Base-by-base conservation (phyloP, 306 rosid species). In the Pterocarpus santalinus region DNA sequence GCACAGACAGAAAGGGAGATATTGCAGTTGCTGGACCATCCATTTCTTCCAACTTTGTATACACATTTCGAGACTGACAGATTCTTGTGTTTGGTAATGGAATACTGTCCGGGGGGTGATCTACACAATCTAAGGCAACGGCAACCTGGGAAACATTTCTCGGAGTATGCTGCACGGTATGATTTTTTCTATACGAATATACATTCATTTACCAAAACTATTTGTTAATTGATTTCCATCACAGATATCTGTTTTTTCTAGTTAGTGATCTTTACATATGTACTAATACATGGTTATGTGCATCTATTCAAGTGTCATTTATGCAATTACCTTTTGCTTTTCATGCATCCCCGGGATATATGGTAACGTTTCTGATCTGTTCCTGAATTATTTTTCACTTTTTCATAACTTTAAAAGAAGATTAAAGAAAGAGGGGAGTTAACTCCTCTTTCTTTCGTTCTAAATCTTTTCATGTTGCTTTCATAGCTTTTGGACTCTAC, bases 1-100 rank as follows among this genome's bases (percentile, higher is more conserved):
- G 94, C 98, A 72, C 98, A 94, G 88, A 94, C 98, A 38, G 98
- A 94, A 80, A 86, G 98, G 82, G 98, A 94, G 88, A 94, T 94
- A 80, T 72, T 94, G 83, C 98, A 94, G 89, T 85, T 90, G 84
- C 93, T 94, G 81, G 98, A 94, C 75, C 97, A 94, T 85, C 98
- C 98, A 51, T 94, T 94, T 85, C 90, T 94, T 47, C 98, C 98
- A 47, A 94, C 97, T 9, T 78, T 94, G 75, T 92, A 94, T 78
- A 91, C 98, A 7, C 97, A 94, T 88, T 94, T 94, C 35, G 98
- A 94, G 91, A 94, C 98, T 0, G 97, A 94, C 55, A 88, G 97
- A 66, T 94, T 94, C 85, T 94, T 90, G 52, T 92, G 98, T 85
- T 86, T 94, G 88, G 98, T 94, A 12, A 92, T 94, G 98, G 98